These are phyloP conservation scores for Pancytospora philotis DNA, from an alignment of 371 early-diverging fungal species.

Conservation along the genomic window DNA sequence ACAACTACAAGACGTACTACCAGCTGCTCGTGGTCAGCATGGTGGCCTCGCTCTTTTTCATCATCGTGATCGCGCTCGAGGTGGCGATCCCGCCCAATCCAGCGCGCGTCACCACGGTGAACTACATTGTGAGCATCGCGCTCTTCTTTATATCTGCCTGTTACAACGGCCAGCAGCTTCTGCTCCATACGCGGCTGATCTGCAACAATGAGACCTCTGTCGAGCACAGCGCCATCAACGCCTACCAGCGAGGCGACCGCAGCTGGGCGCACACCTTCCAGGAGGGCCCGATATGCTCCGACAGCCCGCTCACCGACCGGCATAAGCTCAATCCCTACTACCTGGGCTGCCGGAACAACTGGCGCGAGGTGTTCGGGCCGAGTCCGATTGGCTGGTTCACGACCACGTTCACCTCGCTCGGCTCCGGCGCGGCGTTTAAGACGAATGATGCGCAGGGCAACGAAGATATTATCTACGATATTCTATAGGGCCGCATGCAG, in stretches of 20 bases:
- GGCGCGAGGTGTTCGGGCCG: conserved; percentile 67
- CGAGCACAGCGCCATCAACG: conserved; percentile 62
- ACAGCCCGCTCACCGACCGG: conserved; percentile 62
- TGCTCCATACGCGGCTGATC: conserved; percentile 70
- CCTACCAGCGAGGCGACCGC: conserved; percentile 39
- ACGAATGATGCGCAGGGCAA: conserved; percentile 34
- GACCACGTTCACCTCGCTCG: conserved; percentile 52
- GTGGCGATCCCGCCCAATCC: conserved; percentile 1
- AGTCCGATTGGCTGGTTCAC: conserved; percentile 62
- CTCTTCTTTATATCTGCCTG: conserved; percentile 64
- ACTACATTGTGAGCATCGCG: conserved; percentile 53
- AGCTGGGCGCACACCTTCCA: conserved; percentile 60
- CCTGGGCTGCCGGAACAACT: conserved; percentile 68
- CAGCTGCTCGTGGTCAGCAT: conserved; percentile 54
- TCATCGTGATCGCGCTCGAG: conserved; percentile 36
- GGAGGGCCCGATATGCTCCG: conserved; percentile 68
- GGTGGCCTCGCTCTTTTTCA: conserved; percentile 20
- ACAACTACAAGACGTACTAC: conserved; percentile 60
- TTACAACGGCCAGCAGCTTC: conserved; percentile 66
- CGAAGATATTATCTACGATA: no score
- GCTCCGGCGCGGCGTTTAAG: conserved; percentile 55
- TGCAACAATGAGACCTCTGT: conserved; percentile 80
- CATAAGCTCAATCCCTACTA: conserved; percentile 74
- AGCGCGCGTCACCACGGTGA: conserved; percentile 56
- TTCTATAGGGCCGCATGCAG: no score